Percentiles rank a stretch among this genome's conserved stretches.
Conservation (phyloP, 768 basidiomycete genomes). For the Paxillus ammoniavirescens region DNA sequence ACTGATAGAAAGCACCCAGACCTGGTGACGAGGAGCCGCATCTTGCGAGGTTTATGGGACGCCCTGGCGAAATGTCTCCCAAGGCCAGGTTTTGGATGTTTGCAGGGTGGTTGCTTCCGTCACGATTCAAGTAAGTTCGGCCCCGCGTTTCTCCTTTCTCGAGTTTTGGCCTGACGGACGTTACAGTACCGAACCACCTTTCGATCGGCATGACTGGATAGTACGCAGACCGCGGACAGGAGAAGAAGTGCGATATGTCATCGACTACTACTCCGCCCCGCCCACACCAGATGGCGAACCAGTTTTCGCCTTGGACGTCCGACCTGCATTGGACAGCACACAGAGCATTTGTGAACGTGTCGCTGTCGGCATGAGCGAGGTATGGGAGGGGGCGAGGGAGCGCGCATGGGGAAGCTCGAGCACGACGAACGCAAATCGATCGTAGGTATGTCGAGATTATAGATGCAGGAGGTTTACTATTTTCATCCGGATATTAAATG, state of each 20-base stretch:
- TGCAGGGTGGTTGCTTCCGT: slow-evolving; percentile 87
- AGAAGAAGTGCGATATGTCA: slow-evolving; percentile 90
- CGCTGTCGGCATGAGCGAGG: slow-evolving; percentile 62
- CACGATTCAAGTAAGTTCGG: slow-evolving; percentile 76
- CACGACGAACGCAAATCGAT: not conserved
- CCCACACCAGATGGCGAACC: slow-evolving; percentile 88
- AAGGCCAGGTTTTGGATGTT: slow-evolving; percentile 88
- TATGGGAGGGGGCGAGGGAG: slow-evolving; percentile 48
- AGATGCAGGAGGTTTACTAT: not conserved
- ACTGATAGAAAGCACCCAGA: slow-evolving; percentile 34
- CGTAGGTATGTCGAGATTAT: not conserved
- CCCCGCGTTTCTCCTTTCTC: not conserved
- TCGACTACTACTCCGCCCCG: slow-evolving; percentile 97
- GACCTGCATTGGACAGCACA: slow-evolving; percentile 88
- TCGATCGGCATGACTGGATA: slow-evolving; percentile 98
- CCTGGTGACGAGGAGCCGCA: slow-evolving; percentile 58
- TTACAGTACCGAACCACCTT: slow-evolving; percentile 82
- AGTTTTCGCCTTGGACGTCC: slow-evolving; percentile 92
- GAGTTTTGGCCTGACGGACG: slow-evolving; percentile 1
- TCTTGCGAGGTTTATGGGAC: slow-evolving; percentile 82
- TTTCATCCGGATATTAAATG: not conserved
- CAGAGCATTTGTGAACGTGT: slow-evolving; percentile 75
- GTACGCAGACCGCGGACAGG: slow-evolving; percentile 77
- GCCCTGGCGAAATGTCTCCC: slow-evolving; percentile 91
- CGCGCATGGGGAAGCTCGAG: slow-evolving; percentile 24